A percentile compares a stretch with the other conserved stretches of the same genome.
Conservation (phyloP, 2,329 filamentous ascomycete genomes). For the Fusarium neocosmosporiellum region DNA sequence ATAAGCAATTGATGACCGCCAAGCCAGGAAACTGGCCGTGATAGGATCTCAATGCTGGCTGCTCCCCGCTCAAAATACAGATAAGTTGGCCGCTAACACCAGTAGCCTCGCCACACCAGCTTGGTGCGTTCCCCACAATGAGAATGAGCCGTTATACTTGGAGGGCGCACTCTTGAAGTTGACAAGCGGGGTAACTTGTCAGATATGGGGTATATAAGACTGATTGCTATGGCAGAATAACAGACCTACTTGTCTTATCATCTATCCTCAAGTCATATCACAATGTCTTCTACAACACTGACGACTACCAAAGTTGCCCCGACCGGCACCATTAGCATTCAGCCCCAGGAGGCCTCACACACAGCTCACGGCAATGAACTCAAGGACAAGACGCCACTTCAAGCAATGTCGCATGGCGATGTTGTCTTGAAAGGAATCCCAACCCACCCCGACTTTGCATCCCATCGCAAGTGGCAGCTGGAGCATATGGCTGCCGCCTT, state of each 20-base stretch:
- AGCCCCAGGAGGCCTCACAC: slow-evolving; percentile 25
- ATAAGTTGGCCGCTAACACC: background rate
- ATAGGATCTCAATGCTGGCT: background rate
- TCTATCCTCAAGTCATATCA: background rate
- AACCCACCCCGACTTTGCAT: slow-evolving; percentile 35
- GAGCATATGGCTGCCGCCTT: slow-evolving; percentile 75
- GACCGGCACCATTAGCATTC: slow-evolving; percentile 15
- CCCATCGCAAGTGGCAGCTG: slow-evolving; percentile 51
- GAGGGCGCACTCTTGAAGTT: slow-evolving; percentile 22
- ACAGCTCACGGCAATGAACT: slow-evolving; percentile 38
- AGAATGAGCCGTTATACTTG: background rate
- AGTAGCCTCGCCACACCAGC: background rate
- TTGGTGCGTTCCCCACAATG: background rate
- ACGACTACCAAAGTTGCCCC: background rate
- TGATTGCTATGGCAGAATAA: background rate
- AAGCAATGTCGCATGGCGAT: slow-evolving; percentile 43
- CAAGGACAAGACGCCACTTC: slow-evolving; percentile 36
- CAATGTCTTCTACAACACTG: slow-evolving; percentile 20
- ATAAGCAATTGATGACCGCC: background rate
- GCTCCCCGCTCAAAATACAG: background rate
- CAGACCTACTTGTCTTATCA: background rate
- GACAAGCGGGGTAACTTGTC: background rate
- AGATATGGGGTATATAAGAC: background rate
- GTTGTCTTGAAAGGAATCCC: slow-evolving; percentile 42
- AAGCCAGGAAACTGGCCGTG: background rate